Evolutionary conservation across 257 asterid genomes (phyloP).

Genomic region (Ilex aquifolium): DNA sequence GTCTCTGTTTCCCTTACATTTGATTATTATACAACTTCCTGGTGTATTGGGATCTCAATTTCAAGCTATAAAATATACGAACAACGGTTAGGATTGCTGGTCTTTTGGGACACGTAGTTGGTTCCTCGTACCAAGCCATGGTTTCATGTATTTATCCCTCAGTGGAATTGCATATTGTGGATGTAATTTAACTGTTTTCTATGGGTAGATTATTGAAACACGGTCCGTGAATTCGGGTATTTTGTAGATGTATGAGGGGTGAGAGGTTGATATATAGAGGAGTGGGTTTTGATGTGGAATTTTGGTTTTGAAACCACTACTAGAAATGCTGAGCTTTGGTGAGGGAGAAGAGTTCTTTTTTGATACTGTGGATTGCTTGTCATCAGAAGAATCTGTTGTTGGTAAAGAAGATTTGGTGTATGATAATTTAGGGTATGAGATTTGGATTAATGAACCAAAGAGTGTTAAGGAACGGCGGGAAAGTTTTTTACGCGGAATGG

Average conservation of each 20-base stretch:
- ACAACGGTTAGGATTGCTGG: constrained; percentile 14
- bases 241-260: constrained; percentile 11
- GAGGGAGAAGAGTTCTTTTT: constrained; percentile 61
- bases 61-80: neutral
- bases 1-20: constrained; percentile 21
- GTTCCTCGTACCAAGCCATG: constrained; percentile 33
- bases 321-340: constrained; percentile 42
- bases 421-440: constrained; percentile 22
- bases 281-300: constrained; percentile 30
- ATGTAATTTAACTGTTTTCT: constrained; percentile 14
- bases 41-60: constrained; percentile 15
- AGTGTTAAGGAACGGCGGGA: constrained; percentile 56
- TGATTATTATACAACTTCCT: constrained; percentile 10
- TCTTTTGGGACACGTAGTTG: constrained; percentile 22
- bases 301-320: constrained; percentile 11
- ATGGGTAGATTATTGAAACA: constrained; percentile 30
- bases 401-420: constrained; percentile 5
- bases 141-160: constrained; percentile 1
- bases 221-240: constrained; percentile 38
- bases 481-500: constrained; percentile 40
- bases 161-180: constrained; percentile 18
- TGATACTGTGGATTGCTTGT: constrained; percentile 41
- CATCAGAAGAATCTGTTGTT: constrained; percentile 27
- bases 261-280: neutral
- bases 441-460: constrained; percentile 63